phyloP scores from a whole-genome alignment of 2,329 filamentous ascomycete genomes.

The Nemania diffusa region DNA sequence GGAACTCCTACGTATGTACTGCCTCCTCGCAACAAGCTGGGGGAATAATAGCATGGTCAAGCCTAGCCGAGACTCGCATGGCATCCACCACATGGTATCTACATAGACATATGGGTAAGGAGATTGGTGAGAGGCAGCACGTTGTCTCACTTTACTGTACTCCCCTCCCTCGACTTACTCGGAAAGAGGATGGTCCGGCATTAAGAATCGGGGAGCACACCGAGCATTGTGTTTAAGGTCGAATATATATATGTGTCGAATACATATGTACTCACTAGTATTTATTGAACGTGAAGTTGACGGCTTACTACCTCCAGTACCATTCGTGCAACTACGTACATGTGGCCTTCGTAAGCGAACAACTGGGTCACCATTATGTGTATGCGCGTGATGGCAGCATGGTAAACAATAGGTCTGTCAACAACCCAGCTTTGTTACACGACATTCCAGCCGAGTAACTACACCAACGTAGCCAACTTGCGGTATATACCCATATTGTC shows the following conservation, averaged over 20 bases:
- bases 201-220: background rate
- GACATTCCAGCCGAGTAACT: background rate
- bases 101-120: background rate
- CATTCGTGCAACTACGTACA: background rate
- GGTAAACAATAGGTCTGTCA: background rate
- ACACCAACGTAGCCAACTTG: background rate
- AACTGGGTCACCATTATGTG: background rate
- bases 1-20: background rate
- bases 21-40: background rate
- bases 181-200: background rate
- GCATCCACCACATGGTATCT: background rate
- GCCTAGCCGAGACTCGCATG: background rate
- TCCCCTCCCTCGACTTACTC: background rate
- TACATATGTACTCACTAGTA: background rate
- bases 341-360: background rate
- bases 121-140: background rate
- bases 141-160: too few relatives aligned
- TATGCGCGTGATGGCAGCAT: conserved; percentile 1
- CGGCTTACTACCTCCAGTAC: background rate
- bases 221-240: background rate
- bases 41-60: background rate
- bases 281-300: background rate
- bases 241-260: too few relatives aligned
- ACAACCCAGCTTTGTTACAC: conserved; percentile 11
- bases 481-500: background rate